Conservation (phyloP, 2,329 filamentous ascomycete species). For the Colletotrichum somersetense region DNA sequence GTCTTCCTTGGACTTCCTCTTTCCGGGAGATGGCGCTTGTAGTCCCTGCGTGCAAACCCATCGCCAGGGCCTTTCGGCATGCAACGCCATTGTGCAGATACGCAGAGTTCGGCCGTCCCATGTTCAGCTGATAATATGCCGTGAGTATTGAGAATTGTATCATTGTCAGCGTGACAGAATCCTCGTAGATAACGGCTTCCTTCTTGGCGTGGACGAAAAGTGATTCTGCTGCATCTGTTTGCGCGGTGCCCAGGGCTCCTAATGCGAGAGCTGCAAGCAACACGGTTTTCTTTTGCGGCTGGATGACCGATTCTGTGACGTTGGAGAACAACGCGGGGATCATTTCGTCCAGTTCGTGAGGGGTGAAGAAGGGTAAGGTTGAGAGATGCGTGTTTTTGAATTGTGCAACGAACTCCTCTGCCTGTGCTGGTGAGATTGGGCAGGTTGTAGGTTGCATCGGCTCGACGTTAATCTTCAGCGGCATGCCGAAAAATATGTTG, state of each 20-base stretch:
- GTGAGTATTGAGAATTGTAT: constrained; percentile 47
- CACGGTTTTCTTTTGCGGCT: constrained; percentile 45
- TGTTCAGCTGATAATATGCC: constrained; percentile 47
- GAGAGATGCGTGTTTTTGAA: constrained; percentile 43
- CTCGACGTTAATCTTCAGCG: constrained; percentile 42
- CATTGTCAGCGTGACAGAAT: constrained; percentile 50
- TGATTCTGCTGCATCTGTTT: constrained; percentile 46
- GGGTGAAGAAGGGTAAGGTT: constrained; percentile 43
- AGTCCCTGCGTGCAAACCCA: constrained; percentile 48
- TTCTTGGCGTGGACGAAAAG: constrained; percentile 46
- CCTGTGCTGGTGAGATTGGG: constrained; percentile 40
- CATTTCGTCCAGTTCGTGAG: constrained; percentile 44
- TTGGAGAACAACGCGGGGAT: constrained; percentile 42
- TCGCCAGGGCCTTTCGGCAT: constrained; percentile 47
- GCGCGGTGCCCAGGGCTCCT: constrained; percentile 45
- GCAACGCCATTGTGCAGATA: constrained; percentile 48
- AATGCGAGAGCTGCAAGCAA: constrained; percentile 45
- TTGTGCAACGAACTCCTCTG: constrained; percentile 40
- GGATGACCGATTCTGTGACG: constrained; percentile 27
- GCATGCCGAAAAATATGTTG: constrained; percentile 50
- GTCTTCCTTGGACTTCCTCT: constrained; percentile 45
- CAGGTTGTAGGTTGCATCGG: constrained; percentile 24
- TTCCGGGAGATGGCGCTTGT: constrained; percentile 38
- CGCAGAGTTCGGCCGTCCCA: constrained; percentile 48
- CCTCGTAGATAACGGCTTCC: constrained; percentile 46